Conservation (phyloP, 108 stramenopile species). For the Cyclotella kingstonii region DNA sequence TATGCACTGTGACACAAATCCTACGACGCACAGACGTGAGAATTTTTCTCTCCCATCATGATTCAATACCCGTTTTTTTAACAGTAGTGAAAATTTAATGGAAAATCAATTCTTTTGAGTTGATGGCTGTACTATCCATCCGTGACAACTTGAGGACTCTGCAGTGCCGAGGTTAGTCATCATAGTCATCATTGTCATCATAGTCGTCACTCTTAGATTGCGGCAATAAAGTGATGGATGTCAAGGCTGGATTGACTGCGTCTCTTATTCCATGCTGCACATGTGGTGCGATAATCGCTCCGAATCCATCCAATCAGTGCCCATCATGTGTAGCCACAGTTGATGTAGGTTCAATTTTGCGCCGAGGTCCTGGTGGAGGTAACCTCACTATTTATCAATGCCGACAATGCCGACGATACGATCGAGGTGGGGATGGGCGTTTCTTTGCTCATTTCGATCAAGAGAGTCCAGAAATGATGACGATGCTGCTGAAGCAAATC, state of each 20-base stretch:
- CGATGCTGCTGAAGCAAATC: slow-evolving; percentile 91
- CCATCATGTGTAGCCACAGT: slow-evolving; percentile 56
- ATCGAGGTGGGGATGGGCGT: slow-evolving; percentile 28
- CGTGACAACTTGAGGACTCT: slow-evolving; percentile 29
- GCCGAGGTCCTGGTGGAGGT: slow-evolving; percentile 56
- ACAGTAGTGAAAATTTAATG: too few species aligned
- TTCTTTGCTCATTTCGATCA: slow-evolving; percentile 62
- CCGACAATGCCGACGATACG: slow-evolving; percentile 86
- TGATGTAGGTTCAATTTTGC: slow-evolving; percentile 43
- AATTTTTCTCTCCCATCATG: too few species aligned
- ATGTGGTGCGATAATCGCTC: slow-evolving; percentile 76
- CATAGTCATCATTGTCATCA: slow-evolving; percentile 17
- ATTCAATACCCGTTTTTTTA: too few species aligned
- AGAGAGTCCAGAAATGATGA: slow-evolving; percentile 92
- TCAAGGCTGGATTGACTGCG: slow-evolving; percentile 22
- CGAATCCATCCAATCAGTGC: slow-evolving; percentile 89
- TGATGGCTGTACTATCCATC: too few species aligned
- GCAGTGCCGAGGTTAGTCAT: slow-evolving; percentile 23
- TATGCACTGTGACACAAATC: too few species aligned
- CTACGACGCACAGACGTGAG: too few species aligned
- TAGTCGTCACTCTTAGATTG: slow-evolving; percentile 16
- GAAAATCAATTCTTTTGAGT: too few species aligned
- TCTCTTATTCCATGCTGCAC: slow-evolving; percentile 48
- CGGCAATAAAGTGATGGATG: slow-evolving; percentile 22
- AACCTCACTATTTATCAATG: slow-evolving; percentile 75